Percentiles rank a stretch among this genome's conserved stretches.
Evolutionary conservation across 768 basidiomycete genomes (phyloP).

Genomic region (Chalciporus pseudorubinellus): DNA sequence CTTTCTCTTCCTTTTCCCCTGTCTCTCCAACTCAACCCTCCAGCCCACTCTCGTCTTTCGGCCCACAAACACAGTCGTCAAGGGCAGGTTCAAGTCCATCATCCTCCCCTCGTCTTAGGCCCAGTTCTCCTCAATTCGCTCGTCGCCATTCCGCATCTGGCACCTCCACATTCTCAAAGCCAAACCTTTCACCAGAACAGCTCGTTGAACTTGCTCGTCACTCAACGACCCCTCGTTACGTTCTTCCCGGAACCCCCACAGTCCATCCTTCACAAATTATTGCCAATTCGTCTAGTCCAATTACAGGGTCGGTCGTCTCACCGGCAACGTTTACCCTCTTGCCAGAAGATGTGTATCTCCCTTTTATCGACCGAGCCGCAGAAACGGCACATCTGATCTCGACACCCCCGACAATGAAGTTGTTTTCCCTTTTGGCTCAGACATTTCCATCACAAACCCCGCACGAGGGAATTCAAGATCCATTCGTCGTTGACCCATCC

Average conservation of each 20-base stretch:
- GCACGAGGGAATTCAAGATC: conserved; percentile 30
- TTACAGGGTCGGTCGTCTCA: conserved; percentile 16
- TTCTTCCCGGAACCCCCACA: background rate
- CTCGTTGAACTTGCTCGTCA: conserved; percentile 70
- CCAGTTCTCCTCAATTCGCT: conserved; percentile 43
- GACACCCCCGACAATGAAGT: conserved; percentile 60
- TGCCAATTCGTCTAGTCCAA: conserved; percentile 1
- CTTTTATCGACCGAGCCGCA: conserved; percentile 78
- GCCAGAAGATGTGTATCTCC: conserved; percentile 75
- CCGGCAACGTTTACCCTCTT: conserved; percentile 72
- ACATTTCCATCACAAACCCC: conserved; percentile 48
- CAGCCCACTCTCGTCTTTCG: conserved; percentile 22
- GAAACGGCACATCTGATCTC: conserved; percentile 73
- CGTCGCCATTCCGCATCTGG: conserved; percentile 32
- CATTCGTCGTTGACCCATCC: conserved; percentile 52
- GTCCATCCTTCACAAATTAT: background rate
- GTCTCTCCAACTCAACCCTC: conserved; percentile 19
- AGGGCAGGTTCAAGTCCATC: conserved; percentile 32
- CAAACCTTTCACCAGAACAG: conserved; percentile 67
- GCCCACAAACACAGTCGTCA: conserved; percentile 32
- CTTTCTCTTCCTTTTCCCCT: conserved; percentile 59
- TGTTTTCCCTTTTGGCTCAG: conserved; percentile 72
- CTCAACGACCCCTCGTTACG: conserved; percentile 44
- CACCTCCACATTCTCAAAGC: conserved; percentile 39
- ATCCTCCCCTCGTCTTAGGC: conserved; percentile 45